These are phyloP conservation scores for Ascoidea rubescens DNA, from an alignment of 805 yeast species.

Conservation along the genomic window DNA sequence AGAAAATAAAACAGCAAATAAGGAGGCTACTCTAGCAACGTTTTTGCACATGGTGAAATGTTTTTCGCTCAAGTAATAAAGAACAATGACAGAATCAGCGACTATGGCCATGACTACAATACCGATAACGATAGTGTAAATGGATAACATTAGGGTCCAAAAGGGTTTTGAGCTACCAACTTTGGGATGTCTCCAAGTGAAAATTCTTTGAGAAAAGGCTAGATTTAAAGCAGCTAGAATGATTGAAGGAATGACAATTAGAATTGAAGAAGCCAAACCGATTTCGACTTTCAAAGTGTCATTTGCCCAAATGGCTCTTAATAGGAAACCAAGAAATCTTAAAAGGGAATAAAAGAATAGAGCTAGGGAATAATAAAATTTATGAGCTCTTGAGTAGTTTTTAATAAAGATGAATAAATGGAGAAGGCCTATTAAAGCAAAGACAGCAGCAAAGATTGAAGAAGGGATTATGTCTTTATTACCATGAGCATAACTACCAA, in stretches of 20 bases:
- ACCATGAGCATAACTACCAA: slow-evolving; percentile 47
- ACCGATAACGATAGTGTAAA: slow-evolving; percentile 41
- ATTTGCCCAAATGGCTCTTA: slow-evolving; percentile 47
- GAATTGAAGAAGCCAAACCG: slow-evolving; percentile 45
- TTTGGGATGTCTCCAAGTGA: slow-evolving; percentile 69
- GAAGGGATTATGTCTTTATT: slow-evolving; percentile 43
- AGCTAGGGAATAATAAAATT: slow-evolving; percentile 40
- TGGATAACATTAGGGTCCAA: slow-evolving; percentile 32
- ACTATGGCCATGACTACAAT: slow-evolving; percentile 57
- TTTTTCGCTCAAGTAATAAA: slow-evolving; percentile 33
- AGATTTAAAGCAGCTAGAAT: slow-evolving; percentile 44
- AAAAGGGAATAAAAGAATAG: slow-evolving; percentile 38
- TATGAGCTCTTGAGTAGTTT: slow-evolving; percentile 42
- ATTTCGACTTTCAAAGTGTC: slow-evolving; percentile 27
- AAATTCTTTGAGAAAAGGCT: slow-evolving; percentile 56
- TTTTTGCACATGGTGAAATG: slow-evolving; percentile 37
- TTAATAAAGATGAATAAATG: slow-evolving; percentile 32
- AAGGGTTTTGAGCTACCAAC: slow-evolving; percentile 41
- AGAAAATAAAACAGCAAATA: slow-evolving; percentile 36
- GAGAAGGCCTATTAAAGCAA: slow-evolving; percentile 30
- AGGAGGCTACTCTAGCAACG: slow-evolving; percentile 37
- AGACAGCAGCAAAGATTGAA: slow-evolving; percentile 41
- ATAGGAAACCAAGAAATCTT: slow-evolving; percentile 43
- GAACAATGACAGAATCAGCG: slow-evolving; percentile 46
- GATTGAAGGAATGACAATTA: slow-evolving; percentile 44